Base-by-base conservation (phyloP, 306 rosid species). In the Betula pendula region DNA sequence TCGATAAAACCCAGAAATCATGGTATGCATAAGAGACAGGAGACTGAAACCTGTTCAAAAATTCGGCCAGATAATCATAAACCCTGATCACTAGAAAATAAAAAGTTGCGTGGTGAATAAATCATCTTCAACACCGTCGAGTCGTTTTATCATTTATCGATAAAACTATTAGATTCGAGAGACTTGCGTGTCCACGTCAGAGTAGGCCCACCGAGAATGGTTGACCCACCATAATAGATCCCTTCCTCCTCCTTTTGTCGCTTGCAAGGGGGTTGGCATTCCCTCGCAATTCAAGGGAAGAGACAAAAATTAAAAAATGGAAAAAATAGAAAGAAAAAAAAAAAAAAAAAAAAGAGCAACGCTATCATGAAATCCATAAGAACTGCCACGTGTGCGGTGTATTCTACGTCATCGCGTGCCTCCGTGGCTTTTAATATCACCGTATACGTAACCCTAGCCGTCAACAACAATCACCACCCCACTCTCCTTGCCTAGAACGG, bases 181-280 rank as follows among this genome's bases (percentile, higher is more conserved):
- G 75, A 82, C 82, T 44, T 19, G 82, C 40, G 82, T 80, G 86
- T 79, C 88, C 92, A 86, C 89, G 88, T 88, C 85, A 81, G 68
- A 77, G 3, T 13, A 80, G 85, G 71, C 72, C 89, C 86, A 45
- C 55, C 0, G 1, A 6, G 0, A 69, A 79, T 35, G 49, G 81
- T 70, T 72, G 83, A 55, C 81, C 84, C 80, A 73, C 88, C 78
- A 73, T 31, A 77, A 71, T 77, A 72, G 70, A 74, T n/a, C 73
- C 56, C 66, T 75, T 68, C 45, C 75, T 56, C 76, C 63, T 59
- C 22, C 66, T 31, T 83, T 77, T 90, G 90, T 90, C 85, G 89
- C 85, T 73, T 79, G 85, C 59, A 60, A 50, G 76, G 74, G 60
- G 52, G 55, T 75, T 84, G 71, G 74, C 82, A 38, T 60, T 75